phyloP scores from a whole-genome alignment of 176 grass and related monocot species.

The Poa annua region DNA sequence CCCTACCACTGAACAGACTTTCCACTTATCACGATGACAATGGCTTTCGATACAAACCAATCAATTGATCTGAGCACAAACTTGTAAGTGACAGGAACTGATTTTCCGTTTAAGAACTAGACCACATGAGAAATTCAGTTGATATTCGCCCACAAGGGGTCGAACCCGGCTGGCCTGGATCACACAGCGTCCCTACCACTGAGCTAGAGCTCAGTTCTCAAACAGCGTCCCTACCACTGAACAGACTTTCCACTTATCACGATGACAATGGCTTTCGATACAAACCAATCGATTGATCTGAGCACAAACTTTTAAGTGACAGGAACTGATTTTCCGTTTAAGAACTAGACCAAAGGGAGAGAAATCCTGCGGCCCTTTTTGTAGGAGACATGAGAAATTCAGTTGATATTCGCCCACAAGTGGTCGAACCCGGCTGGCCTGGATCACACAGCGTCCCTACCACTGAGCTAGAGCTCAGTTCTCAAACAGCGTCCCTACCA shows the following conservation, averaged over 20 bases:
- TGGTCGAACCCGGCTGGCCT: neutral
- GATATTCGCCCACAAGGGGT: neutral
- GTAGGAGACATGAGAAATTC: neutral
- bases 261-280: neutral
- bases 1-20: neutral
- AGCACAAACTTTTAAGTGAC: conserved; percentile 5
- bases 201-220: neutral
- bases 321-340: neutral
- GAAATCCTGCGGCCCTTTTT: neutral
- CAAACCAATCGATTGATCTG: conserved; percentile 4
- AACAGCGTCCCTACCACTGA: neutral
- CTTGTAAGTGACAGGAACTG: neutral
- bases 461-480: neutral
- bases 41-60: neutral
- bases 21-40: neutral
- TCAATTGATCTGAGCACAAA: conserved; percentile 10
- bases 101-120: neutral
- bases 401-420: neutral
- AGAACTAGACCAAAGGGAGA: neutral
- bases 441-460: neutral
- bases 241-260: neutral
- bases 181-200: neutral
- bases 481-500: neutral
- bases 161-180: neutral
- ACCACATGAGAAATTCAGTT: neutral